Conservation (phyloP, 495 filamentous ascomycete genomes). For the Penicillium cataractarum region DNA sequence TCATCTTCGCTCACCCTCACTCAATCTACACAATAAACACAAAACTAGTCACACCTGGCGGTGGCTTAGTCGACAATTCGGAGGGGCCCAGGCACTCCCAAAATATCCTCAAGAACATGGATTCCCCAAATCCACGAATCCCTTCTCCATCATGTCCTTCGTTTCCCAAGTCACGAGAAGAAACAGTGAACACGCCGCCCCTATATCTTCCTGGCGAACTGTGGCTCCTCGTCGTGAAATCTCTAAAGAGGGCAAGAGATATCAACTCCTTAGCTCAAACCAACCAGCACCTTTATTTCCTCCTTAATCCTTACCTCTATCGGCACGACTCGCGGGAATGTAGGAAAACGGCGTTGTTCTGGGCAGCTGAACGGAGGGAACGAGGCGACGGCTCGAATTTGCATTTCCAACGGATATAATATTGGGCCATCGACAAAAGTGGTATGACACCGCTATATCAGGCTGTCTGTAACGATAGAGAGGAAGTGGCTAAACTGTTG, state of each 20-base stretch:
- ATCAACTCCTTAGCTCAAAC: constrained; percentile 1
- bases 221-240: neutral
- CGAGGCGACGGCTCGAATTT: neutral
- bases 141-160: neutral
- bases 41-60: no score
- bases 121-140: neutral
- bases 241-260: neutral
- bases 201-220: neutral
- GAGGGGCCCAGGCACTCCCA: no score
- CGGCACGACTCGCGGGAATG: no score
- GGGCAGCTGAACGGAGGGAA: neutral
- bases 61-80: no score
- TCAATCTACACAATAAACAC: no score
- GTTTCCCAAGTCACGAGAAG: neutral
- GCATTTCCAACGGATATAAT: no score
- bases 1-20: no score
- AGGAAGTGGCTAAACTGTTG: no score
- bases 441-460: no score
- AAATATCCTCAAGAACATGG: no score
- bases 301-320: neutral
- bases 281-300: neutral
- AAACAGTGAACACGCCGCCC: neutral
- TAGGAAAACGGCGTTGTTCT: neutral
- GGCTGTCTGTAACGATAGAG: no score
- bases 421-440: no score